Evolutionary conservation across 371 early-diverging fungal species (phyloP).

Genomic region (Polyrhizophydium stewartii): DNA sequence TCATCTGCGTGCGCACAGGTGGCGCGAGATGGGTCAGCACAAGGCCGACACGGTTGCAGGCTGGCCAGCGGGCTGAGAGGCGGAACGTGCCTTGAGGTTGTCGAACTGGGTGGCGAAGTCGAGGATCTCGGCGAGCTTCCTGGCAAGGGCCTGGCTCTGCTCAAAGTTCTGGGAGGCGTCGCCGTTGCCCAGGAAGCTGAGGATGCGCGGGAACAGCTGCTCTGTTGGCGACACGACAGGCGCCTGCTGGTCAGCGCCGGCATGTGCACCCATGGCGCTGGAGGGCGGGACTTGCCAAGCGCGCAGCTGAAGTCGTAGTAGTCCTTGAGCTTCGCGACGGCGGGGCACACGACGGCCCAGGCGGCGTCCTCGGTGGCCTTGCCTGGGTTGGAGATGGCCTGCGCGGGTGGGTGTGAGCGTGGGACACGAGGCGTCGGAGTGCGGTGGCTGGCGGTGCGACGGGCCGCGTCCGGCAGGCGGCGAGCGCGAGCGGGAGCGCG

Average conservation of each 20-base stretch:
- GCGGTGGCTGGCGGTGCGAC: neutral
- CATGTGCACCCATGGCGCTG: neutral
- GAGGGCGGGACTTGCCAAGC: slow-evolving; percentile 49
- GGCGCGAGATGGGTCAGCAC: too few species aligned
- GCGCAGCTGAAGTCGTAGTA: slow-evolving; percentile 72
- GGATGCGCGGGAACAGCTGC: slow-evolving; percentile 65
- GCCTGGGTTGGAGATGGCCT: slow-evolving; percentile 79
- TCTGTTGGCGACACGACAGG: slow-evolving; percentile 40
- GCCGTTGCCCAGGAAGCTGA: slow-evolving; percentile 71
- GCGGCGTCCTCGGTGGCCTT: slow-evolving; percentile 79
- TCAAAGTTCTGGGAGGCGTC: slow-evolving; percentile 59
- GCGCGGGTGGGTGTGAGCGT: neutral
- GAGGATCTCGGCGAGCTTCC: slow-evolving; percentile 73
- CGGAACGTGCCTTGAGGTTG: slow-evolving; percentile 67
- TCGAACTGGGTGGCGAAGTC: slow-evolving; percentile 87
- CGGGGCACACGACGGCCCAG: slow-evolving; percentile 77
- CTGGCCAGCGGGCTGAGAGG: neutral
- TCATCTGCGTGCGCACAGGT: slow-evolving; percentile 59
- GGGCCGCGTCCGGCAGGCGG: neutral
- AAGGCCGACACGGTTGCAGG: neutral
- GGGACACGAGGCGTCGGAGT: neutral
- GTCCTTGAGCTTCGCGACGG: slow-evolving; percentile 67
- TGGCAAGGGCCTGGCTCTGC: slow-evolving; percentile 70
- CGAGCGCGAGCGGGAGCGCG: neutral
- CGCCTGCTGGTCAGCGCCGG: too few species aligned